phyloP scores from a whole-genome alignment of 352 stramenopile species.

The Globisporangium camurandrum region DNA sequence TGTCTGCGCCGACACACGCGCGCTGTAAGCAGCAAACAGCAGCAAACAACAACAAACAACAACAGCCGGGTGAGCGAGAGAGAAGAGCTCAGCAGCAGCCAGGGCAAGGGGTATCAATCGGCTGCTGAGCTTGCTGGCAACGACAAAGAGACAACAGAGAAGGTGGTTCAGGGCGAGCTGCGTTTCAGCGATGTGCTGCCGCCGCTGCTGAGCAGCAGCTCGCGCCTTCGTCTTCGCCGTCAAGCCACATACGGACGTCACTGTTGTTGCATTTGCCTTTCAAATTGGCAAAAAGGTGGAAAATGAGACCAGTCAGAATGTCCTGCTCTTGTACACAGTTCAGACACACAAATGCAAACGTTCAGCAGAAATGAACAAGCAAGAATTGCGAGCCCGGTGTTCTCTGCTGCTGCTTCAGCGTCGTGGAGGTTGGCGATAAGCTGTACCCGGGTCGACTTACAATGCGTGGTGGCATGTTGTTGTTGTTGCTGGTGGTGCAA shows the following conservation, averaged over 20 bases:
- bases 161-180: slow-evolving; percentile 14
- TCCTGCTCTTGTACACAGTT: neutral
- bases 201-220: neutral
- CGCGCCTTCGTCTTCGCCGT: slow-evolving; percentile 7
- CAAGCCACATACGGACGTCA: neutral
- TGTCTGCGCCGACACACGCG: neutral
- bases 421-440: too few species aligned
- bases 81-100: neutral
- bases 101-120: too few species aligned
- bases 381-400: too few species aligned
- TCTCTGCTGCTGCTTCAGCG: too few species aligned
- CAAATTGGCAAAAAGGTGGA: neutral
- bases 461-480: too few species aligned
- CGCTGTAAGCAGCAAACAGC: neutral
- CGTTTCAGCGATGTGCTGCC: too few species aligned
- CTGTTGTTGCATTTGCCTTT: neutral
- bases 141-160: slow-evolving; percentile 6
- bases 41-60: neutral
- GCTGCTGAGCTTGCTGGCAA: neutral
- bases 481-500: too few species aligned
- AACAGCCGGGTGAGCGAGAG: neutral
- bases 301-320: slow-evolving; percentile 9
- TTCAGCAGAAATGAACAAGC: too few species aligned
- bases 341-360: too few species aligned
- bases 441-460: too few species aligned